Evolutionary conservation across 2,329 filamentous ascomycete species (phyloP).

Genomic region (Colletotrichum gigasporum): DNA sequence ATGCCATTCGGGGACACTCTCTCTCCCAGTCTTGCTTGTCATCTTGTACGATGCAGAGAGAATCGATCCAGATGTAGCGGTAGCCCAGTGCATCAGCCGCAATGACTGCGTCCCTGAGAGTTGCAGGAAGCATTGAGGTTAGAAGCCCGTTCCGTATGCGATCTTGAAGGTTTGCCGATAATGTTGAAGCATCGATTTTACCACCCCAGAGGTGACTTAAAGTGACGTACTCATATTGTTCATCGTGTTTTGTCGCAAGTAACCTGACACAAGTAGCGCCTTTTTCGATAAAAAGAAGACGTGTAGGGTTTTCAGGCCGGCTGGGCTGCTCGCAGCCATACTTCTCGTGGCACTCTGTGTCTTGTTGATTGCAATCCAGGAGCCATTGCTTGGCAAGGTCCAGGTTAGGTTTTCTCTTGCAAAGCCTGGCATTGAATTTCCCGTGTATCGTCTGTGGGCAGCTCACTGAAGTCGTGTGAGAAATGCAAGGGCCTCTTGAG

Average conservation of each 20-base stretch:
- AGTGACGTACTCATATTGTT: not conserved
- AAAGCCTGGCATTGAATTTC: too few relatives aligned
- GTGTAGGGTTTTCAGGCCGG: not conserved
- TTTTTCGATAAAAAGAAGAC: not conserved
- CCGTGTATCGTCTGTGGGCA: too few relatives aligned
- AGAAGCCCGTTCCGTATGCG: not conserved
- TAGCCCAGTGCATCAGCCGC: not conserved
- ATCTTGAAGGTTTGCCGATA: not conserved
- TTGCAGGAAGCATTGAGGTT: not conserved
- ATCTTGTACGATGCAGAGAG: conserved; percentile 18
- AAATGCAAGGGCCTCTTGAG: too few relatives aligned
- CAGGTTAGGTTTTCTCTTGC: too few relatives aligned
- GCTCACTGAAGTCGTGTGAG: too few relatives aligned
- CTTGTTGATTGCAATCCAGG: not conserved
- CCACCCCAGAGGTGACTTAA: not conserved
- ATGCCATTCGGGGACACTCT: not conserved
- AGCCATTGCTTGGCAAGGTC: too few relatives aligned
- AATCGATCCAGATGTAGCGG: conserved; percentile 10
- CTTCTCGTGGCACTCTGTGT: not conserved
- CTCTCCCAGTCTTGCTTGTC: not conserved
- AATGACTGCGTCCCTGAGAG: not conserved
- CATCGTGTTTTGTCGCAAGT: not conserved
- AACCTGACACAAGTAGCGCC: not conserved
- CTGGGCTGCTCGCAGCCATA: too few relatives aligned
- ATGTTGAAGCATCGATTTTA: not conserved